These are phyloP conservation scores for Pseudogymnoascus sp. DNA, from an alignment of 2,329 filamentous ascomycete species.

Conservation along the genomic window DNA sequence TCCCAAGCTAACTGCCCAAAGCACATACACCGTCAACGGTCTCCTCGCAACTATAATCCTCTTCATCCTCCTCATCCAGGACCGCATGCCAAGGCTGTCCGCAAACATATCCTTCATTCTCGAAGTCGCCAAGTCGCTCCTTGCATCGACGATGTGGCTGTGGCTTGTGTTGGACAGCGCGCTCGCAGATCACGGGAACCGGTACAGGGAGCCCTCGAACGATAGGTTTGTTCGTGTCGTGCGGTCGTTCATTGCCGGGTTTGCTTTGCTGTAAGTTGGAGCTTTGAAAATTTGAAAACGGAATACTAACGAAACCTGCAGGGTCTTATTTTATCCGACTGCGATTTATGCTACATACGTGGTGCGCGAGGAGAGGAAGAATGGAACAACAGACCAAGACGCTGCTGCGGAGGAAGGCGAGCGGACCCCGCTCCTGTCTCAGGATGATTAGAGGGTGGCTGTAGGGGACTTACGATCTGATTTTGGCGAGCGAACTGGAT, in stretches of 20 bases:
- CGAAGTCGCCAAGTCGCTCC: conserved; percentile 17
- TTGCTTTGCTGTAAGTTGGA: conserved; percentile 19
- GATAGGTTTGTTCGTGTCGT: conserved; percentile 12
- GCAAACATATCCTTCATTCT: conserved; percentile 13
- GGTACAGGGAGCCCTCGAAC: neutral
- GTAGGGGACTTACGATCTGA: neutral
- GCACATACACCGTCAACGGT: conserved; percentile 13
- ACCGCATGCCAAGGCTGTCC: conserved; percentile 11
- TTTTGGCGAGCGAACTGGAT: neutral
- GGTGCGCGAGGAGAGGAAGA: neutral
- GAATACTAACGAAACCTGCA: neutral
- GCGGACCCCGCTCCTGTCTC: neutral
- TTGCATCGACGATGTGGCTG: conserved; percentile 19
- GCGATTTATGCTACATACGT: conserved; percentile 14
- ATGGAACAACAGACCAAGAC: neutral
- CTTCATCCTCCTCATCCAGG: conserved; percentile 19
- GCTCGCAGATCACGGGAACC: neutral
- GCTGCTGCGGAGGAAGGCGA: neutral
- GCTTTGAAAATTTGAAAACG: too few species aligned
- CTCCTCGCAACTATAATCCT: conserved; percentile 19
- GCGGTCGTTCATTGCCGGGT: conserved; percentile 15
- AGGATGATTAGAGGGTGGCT: neutral
- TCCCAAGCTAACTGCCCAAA: neutral
- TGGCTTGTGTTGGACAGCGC: conserved; percentile 20
- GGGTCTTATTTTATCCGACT: conserved; percentile 18